Base-by-base conservation (phyloP, 2,329 filamentous ascomycete species). In the Aspergillus intermedius region DNA sequence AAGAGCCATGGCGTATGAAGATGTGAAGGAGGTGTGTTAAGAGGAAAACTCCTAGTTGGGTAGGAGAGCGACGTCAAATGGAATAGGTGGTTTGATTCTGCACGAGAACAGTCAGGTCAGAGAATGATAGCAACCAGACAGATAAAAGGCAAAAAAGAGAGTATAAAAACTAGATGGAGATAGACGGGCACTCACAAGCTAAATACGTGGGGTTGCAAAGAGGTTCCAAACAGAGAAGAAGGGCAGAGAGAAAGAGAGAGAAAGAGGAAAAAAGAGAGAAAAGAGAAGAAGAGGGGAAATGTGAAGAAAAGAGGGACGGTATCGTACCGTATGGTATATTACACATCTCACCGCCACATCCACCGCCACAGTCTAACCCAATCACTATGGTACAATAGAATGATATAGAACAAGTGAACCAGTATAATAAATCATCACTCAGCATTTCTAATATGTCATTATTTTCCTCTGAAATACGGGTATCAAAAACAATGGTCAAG, bases 1-100 rank as follows among this genome's bases (percentile, higher is more conserved):
- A 52, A 76, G 69, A 67, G 74, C 74, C 74, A 76, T 76, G 50
- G 58, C 59, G 62, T 62, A 48, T 45, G 46, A 40, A 53, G 42
- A 47, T 56, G 49, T 25, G 55, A 52, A 55, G 54, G 44, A 45
- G 47, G 50, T 35, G 34, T 37, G 34, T 22, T 19, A 40, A 15
- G 42, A 40, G 42, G 39, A 37, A 35, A 10, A 44, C 19, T 35
- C 32, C 44, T 22, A 15, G 43, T 46, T 35, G 32, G 42, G 42
- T 45, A 44, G 44, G 35, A 51, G 46, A 39, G 50, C 41, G 37
- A 45, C 43, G 39, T 40, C 47, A 51, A 52, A 56, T 54, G 15
- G 52, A 51, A 46, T 48, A 52, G 48, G 49, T 46, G 37, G 50
- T 41, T 47, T 46, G 45, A 51, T 53, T 52, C 55, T 58, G 54